Conservation (phyloP, 2,329 filamentous ascomycete species). For the Arthrocladium fulminans region DNA sequence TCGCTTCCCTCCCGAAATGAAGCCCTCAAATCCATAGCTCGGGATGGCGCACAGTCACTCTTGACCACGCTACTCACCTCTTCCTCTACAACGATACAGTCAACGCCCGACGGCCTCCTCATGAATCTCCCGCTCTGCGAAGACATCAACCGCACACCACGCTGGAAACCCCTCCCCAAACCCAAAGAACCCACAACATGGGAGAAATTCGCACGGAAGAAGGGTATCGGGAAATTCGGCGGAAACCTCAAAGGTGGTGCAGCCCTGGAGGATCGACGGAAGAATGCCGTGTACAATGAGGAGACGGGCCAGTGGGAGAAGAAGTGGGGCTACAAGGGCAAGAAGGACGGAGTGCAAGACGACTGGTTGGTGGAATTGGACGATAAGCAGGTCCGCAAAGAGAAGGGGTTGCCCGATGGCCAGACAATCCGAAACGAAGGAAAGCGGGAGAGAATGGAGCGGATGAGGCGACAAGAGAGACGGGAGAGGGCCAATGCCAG, state of each 20-base stretch:
- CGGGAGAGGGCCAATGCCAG: constrained; percentile 59
- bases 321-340: constrained; percentile 90
- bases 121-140: constrained; percentile 59
- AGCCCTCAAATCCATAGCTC: constrained; percentile 63
- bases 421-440: constrained; percentile 53
- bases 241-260: constrained; percentile 46
- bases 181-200: constrained; percentile 82
- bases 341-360: constrained; percentile 64
- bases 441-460: constrained; percentile 59
- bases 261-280: constrained; percentile 49
- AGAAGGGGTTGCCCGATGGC: constrained; percentile 46
- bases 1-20: constrained; percentile 47
- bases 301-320: constrained; percentile 78
- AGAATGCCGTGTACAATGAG: constrained; percentile 76
- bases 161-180: constrained; percentile 82
- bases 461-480: constrained; percentile 55
- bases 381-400: constrained; percentile 61
- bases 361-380: constrained; percentile 93
- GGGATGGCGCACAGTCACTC: constrained; percentile 82
- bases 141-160: constrained; percentile 55
- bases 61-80: constrained; percentile 91
- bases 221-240: constrained; percentile 82
- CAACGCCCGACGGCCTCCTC: constrained; percentile 61
- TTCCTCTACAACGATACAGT: constrained; percentile 58
- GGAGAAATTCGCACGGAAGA: constrained; percentile 93